A percentile compares a stretch with the other conserved stretches of the same genome.
These are phyloP conservation scores for Diplodia scrobiculata DNA, from an alignment of 2,329 filamentous ascomycete genomes.

Conservation along the genomic window DNA sequence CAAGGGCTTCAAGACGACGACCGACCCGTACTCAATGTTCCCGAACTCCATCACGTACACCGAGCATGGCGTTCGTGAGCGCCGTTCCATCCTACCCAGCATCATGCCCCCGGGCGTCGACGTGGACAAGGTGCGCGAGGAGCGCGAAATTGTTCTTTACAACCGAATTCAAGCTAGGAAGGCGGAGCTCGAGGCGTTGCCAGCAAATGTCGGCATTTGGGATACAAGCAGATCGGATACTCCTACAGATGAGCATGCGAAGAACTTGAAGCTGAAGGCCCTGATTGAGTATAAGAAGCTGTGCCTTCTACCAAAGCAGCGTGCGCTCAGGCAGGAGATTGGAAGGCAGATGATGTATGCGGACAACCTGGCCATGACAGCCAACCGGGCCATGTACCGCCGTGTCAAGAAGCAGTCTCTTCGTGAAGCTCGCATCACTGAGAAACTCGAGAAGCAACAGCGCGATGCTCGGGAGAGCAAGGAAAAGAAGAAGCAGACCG, in stretches of 20 bases:
- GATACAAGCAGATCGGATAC: conserved; percentile 72
- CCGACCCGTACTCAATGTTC: conserved; percentile 48
- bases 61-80: conserved; percentile 73
- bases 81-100: conserved; percentile 79
- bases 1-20: conserved; percentile 66
- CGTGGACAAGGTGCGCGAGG: conserved; percentile 79
- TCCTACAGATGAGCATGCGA: conserved; percentile 70
- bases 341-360: conserved; percentile 92
- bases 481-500: conserved; percentile 95
- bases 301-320: conserved; percentile 83
- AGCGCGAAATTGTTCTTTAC: conserved; percentile 84
- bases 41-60: conserved; percentile 70
- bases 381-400: conserved; percentile 86
- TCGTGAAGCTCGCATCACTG: conserved; percentile 91
- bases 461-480: conserved; percentile 92
- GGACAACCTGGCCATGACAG: conserved; percentile 95
- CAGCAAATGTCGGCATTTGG: conserved; percentile 85
- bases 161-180: conserved; percentile 87
- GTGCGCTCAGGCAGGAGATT: conserved; percentile 80
- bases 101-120: conserved; percentile 89
- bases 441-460: conserved; percentile 99
- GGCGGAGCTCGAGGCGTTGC: conserved; percentile 77
- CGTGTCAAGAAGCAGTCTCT: conserved; percentile 97
- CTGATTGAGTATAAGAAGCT: conserved; percentile 95
- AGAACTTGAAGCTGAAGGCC: conserved; percentile 74